phyloP scores from a whole-genome alignment of 2,329 filamentous ascomycete species.

The Cladosporium austrohemisphaericum region DNA sequence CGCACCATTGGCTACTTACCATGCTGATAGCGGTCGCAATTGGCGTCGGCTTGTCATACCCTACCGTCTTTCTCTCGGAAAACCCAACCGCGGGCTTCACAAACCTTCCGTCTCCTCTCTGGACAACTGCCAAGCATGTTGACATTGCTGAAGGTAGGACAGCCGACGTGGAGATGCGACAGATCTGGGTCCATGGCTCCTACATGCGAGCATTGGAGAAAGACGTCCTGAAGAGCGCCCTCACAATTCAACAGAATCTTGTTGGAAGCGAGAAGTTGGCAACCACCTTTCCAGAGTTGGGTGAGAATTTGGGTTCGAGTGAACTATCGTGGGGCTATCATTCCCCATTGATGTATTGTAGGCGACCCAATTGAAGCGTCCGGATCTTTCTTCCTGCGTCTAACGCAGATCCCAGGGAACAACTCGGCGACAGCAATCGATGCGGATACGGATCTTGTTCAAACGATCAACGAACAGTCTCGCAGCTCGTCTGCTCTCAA shows the following conservation, averaged over 20 bases:
- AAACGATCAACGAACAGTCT: slow-evolving; percentile 65
- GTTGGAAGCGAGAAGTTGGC: slow-evolving; percentile 48
- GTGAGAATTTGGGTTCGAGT: slow-evolving; percentile 30
- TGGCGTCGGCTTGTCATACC: slow-evolving; percentile 67
- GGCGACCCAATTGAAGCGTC: background rate
- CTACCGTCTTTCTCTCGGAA: slow-evolving; percentile 69
- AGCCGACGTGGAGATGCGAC: slow-evolving; percentile 75
- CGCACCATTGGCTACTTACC: slow-evolving; percentile 70
- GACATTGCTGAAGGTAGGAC: slow-evolving; percentile 37
- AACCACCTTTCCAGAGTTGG: slow-evolving; percentile 20
- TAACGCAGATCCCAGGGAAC: slow-evolving; percentile 39
- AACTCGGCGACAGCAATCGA: slow-evolving; percentile 59
- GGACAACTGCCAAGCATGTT: slow-evolving; percentile 52
- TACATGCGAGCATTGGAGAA: slow-evolving; percentile 73
- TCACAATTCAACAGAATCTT: slow-evolving; percentile 67
- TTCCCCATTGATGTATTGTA: slow-evolving; percentile 75
- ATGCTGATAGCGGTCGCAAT: slow-evolving; percentile 70
- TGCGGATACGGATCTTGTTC: slow-evolving; percentile 59
- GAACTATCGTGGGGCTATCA: slow-evolving; percentile 69
- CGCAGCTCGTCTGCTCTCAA: slow-evolving; percentile 64
- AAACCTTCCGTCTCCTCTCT: slow-evolving; percentile 73
- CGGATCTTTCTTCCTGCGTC: background rate
- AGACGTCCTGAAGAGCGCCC: slow-evolving; percentile 61
- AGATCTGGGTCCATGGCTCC: slow-evolving; percentile 75
- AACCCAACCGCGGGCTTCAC: slow-evolving; percentile 68